Conservation (phyloP, 371 early-diverging fungal genomes). For the Thermomucor indicae-seudaticae region DNA sequence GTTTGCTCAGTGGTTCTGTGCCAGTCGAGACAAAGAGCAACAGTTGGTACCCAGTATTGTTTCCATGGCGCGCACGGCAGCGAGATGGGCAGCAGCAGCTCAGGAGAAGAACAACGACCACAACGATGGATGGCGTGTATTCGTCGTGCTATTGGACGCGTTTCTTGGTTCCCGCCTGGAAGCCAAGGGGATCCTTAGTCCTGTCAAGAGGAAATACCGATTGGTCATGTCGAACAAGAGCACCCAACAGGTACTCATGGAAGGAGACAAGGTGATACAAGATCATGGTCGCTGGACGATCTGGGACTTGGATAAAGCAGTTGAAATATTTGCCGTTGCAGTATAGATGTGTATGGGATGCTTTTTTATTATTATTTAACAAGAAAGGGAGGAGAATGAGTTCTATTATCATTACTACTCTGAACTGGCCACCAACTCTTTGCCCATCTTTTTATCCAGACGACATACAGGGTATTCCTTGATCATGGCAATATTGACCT, state of each 20-base stretch:
- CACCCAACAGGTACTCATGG: neutral
- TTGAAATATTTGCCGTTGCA: conserved; percentile 1
- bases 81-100: conserved; percentile 2
- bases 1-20: conserved; percentile 4
- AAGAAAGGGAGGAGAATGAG: too few species aligned
- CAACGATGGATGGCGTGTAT: conserved; percentile 5
- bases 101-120: neutral
- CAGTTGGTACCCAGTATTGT: conserved; percentile 11
- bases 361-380: neutral
- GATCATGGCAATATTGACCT: conserved; percentile 95
- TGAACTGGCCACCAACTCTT: conserved; percentile 52
- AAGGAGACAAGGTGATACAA: neutral
- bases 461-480: conserved; percentile 89
- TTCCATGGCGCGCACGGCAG: conserved; percentile 4
- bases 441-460: conserved; percentile 78
- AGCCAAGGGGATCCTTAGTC: conserved; percentile 4
- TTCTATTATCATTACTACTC: neutral
- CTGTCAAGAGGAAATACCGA: neutral
- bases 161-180: conserved; percentile 8
- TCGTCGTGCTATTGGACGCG: conserved; percentile 5
- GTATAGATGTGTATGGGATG: neutral
- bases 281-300: conserved; percentile 9
- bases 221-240: conserved; percentile 3
- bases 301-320: conserved; percentile 8
- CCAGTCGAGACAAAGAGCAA: neutral